These are phyloP conservation scores for Apodospora peruviana DNA, from an alignment of 495 filamentous ascomycete genomes.

Conservation along the genomic window DNA sequence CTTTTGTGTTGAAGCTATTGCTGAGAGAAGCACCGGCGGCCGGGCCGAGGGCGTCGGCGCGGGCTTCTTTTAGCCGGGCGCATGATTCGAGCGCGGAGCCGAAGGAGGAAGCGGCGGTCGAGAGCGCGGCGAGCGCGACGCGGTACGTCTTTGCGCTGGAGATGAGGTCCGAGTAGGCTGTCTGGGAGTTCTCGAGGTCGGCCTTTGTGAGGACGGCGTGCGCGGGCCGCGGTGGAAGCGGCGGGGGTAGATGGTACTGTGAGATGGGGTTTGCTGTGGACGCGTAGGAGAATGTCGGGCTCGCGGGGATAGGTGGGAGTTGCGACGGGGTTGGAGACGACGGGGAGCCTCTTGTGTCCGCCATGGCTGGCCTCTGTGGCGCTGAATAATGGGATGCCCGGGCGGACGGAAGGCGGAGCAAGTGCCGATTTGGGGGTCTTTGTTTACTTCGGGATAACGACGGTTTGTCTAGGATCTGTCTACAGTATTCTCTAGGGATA, in stretches of 20 bases:
- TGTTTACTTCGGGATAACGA: no score
- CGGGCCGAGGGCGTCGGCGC: conserved; percentile 39
- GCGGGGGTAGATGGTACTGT: conserved; percentile 51
- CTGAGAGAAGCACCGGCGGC: conserved; percentile 28
- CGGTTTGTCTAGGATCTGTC: no score
- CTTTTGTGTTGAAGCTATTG: conserved; percentile 45
- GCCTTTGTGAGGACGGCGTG: conserved; percentile 53
- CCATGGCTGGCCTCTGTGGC: conserved; percentile 7
- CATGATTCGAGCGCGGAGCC: conserved; percentile 57
- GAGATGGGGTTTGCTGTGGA: conserved; percentile 52
- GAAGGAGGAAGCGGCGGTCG: conserved; percentile 53
- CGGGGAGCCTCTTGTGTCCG: conserved; percentile 19
- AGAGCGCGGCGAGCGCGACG: conserved; percentile 50
- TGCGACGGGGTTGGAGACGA: conserved; percentile 43
- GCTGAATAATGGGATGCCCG: background rate
- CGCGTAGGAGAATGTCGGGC: conserved; percentile 56
- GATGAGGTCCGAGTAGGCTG: conserved; percentile 55
- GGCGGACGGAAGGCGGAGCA: no score
- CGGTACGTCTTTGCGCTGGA: conserved; percentile 55
- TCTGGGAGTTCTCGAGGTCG: conserved; percentile 55
- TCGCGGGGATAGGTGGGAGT: conserved; percentile 48
- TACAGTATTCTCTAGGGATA: no score
- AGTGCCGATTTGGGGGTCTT: no score
- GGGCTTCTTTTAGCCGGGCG: conserved; percentile 58
- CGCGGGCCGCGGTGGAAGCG: conserved; percentile 48